Evolutionary conservation across 1,284 basidiomycete species (phyloP), one percentile per base, ranked within the genome.

Genomic region (Serendipita sp.): DNA sequence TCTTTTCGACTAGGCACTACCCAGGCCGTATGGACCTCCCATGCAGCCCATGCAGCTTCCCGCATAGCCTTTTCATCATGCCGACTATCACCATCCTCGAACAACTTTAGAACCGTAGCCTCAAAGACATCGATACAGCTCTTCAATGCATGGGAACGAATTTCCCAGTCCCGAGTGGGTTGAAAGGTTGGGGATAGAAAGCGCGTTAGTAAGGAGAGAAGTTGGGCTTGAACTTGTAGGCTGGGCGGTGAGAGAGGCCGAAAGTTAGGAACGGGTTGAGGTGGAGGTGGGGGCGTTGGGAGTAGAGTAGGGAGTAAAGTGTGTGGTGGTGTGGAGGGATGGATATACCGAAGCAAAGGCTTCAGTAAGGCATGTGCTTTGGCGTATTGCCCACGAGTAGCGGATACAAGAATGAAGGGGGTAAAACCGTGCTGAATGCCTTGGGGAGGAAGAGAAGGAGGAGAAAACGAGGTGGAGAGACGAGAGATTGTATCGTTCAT

Each of bases 51-150:
- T 2, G 92, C 90, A 0, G 85, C 87, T 58, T 85, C 81, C 42
- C 79, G 78, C 91, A 97, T 95, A 8, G 74, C 81, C 1, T 68
- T 70, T 66, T 91, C 87, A 67, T 94, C 82, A 1, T 77, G 77
- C 42, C 79, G 78, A 2, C 82, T 79, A 71, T 95, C 92, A 0
- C 88, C 87, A 29, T 77, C 76, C 69, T 96, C 93, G 68, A 97
- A 97, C 0, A 87, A 86, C 0, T 86, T 82, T 13, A 97, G 77
- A 17, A 94, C 77, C 5, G 79, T 81, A 2, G 88, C 88, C 67
- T 97, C 91, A 71, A 96, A 96, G 2, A 90, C 80, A 69, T 96
- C 92, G 68, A 87, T 84, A 0, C 87, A 86, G 0, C 83, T 78
- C 15, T 89, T 79, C n/a, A 95, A 77, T 3, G 87, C 81, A 3